Evolutionary conservation across 495 filamentous ascomycete genomes (phyloP).

Genomic region (Daldinia concentrica): DNA sequence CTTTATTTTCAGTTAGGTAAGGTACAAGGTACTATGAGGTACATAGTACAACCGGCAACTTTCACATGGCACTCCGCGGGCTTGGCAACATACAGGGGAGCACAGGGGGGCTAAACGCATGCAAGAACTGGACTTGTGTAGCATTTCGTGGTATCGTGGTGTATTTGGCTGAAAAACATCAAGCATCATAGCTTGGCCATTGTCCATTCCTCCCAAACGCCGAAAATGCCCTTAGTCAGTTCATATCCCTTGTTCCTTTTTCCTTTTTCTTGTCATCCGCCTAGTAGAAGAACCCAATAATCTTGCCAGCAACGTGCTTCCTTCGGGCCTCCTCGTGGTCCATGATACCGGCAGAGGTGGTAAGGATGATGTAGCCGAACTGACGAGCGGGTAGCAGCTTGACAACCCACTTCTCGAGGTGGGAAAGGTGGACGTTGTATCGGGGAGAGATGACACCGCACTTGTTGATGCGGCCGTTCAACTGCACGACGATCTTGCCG

Average conservation of each 20-base stretch:
- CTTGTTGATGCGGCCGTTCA: constrained; percentile 88
- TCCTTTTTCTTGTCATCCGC: constrained; percentile 27
- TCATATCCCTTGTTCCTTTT: constrained; percentile 34
- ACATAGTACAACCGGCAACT: background rate
- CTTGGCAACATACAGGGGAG: constrained; percentile 12
- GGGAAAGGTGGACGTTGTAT: constrained; percentile 96
- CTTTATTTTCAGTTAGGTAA: background rate
- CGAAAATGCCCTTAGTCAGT: constrained; percentile 44
- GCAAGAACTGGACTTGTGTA: constrained; percentile 37
- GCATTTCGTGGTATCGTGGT: constrained; percentile 47
- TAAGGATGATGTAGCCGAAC: constrained; percentile 98
- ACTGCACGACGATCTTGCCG: constrained; percentile 56
- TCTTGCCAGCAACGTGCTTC: constrained; percentile 97
- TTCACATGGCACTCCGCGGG: constrained; percentile 25
- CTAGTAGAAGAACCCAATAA: constrained; percentile 97
- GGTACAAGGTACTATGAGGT: background rate
- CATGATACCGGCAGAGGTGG: constrained; percentile 99
- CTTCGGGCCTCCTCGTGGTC: constrained; percentile 99
- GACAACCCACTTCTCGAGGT: constrained; percentile 99
- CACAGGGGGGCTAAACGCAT: background rate
- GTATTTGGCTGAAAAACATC: constrained; percentile 37
- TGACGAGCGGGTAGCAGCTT: constrained; percentile 99
- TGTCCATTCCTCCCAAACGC: constrained; percentile 44
- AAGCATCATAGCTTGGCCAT: constrained; percentile 32
- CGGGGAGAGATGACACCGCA: constrained; percentile 97